Conservation (phyloP, 805 yeast genomes). For the Starmerella floricola region DNA sequence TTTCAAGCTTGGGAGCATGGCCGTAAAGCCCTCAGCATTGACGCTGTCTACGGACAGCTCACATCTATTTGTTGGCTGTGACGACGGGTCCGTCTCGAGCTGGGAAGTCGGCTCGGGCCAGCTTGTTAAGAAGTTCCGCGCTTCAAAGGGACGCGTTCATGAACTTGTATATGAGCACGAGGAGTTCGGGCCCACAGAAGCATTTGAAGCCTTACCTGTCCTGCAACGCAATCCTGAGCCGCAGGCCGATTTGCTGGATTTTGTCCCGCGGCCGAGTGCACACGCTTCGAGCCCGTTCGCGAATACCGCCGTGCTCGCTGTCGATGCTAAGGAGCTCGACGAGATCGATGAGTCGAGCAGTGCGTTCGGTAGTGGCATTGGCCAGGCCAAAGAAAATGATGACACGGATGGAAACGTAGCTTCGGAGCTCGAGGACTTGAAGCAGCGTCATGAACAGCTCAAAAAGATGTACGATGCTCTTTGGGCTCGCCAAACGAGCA, state of each 20-base stretch:
- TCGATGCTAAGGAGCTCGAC: not conserved
- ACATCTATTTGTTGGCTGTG: conserved; percentile 58
- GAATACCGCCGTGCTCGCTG: no score
- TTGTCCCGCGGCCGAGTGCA: no score
- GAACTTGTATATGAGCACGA: conserved; percentile 10
- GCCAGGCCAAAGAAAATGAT: not conserved
- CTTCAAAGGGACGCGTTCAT: conserved; percentile 21
- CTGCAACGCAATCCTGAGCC: conserved; percentile 23
- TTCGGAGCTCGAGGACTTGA: conserved; percentile 10
- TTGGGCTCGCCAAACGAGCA: conserved; percentile 18
- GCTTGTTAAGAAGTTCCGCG: conserved; percentile 24
- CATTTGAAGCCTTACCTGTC: conserved; percentile 20
- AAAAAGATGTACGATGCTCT: conserved; percentile 24
- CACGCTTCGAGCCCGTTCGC: no score
- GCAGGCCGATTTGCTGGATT: conserved; percentile 5
- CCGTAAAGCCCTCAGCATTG: conserved; percentile 37
- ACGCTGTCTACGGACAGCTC: conserved; percentile 66
- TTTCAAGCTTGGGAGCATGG: conserved; percentile 20
- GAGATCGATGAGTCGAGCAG: not conserved
- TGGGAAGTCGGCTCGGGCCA: conserved; percentile 43
- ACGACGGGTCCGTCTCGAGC: conserved; percentile 51
- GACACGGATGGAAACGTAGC: not conserved
- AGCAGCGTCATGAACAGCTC: conserved; percentile 18
- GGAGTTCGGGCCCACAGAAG: conserved; percentile 6
- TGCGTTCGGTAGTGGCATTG: no score